Evolutionary conservation across 129 eudicot species (phyloP), one percentile per base, ranked within the genome.

Genomic region (Chrysanthemum seticuspe): DNA sequence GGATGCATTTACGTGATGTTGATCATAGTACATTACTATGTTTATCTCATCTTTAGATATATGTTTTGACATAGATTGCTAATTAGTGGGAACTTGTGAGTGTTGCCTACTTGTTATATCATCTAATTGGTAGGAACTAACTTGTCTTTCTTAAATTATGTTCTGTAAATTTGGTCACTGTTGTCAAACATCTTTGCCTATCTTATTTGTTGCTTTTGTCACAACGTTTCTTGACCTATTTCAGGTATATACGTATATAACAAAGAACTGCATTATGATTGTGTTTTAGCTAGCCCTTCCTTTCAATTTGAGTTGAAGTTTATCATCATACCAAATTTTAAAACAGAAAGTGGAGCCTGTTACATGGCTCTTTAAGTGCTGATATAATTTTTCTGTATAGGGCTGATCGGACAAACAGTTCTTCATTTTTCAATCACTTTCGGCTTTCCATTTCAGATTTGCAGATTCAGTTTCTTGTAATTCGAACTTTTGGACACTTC

Each of bases 361-460:
- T 70, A 12, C 31, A 68, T 51, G 73, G 48, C 73, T 50, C 10
- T 31, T 70, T n/a, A 55, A 10, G 34, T 70, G 49, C 13, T 55
- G 56, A 40, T 55, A 54, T 23, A 16, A 61, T 27, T 3, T 34
- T 54, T 11, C 29, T 70, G 16, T 49, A 27, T 54, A 44, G 50
- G 50, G 36, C 14, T 15, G 15, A 34, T n/a, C 40, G 1, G 53
- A 5, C 7, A 19, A 69, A 13, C 13, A 50, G n/a, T 52, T 68
- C 0, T 52, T 68, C 0, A 14, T 3, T 8, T 25, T 51, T 52
- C 27, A 34, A 56, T 13, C 16, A 18, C 3, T 55, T 31, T 48
- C 18, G 11, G 13, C 10, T n/a, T 70, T 70, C 54, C 44, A 45
- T 40, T 19, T 18, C 14, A 57, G 51, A 69, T 52, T 52, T n/a